Evolutionary conservation across 495 filamentous ascomycete species (phyloP), one percentile per base, ranked within the genome.

Genomic region (Platismatia glauca): DNA sequence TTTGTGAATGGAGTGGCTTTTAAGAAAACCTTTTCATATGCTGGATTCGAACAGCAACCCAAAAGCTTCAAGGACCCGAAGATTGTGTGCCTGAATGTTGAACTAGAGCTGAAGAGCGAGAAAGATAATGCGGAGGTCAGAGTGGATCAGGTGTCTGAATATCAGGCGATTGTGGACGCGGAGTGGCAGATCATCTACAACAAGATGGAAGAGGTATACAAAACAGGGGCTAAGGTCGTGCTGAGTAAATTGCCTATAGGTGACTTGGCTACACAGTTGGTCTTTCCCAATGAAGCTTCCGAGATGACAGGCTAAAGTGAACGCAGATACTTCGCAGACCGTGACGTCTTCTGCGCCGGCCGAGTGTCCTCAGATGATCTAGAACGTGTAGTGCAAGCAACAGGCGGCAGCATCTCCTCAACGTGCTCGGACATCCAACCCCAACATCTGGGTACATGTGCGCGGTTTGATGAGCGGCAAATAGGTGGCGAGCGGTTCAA

Each of bases 111-210:
- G 66, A 98, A 98, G 83, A 90, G 87, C 65, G 94, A 98, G 75
- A 98, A 97, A 79, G 94, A 98, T 78, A 98, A 98, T 69, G 94
- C 94, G 55, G 94, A 98, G 77, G 91, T 98, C 62, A 84, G 94
- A 66, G 91, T 98, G 55, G 94, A 97, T 76, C 94, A 97, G 71
- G 94, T 98, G 62, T 95, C 93, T 35, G 94, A 98, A 78, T 98
- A 98, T 79, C 94, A 98, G 77, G 94, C 94, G 56, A 95, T 98
- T 69, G 94, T 98, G 72, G 94, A 98, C 73, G 94, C 94, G 46
- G 94, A 98, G 75, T 98, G 94, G 94, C 89, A 96, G 77, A 98
- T 98, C 72, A 98, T 98, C 74, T 96, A 85, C 84, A 91, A 97
- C 81, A 98, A 98, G 82, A 86, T 97, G 69, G 93, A 98, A 76